Conservation (phyloP, 768 basidiomycete species). For the Hygrophoropsis aurantiaca region DNA sequence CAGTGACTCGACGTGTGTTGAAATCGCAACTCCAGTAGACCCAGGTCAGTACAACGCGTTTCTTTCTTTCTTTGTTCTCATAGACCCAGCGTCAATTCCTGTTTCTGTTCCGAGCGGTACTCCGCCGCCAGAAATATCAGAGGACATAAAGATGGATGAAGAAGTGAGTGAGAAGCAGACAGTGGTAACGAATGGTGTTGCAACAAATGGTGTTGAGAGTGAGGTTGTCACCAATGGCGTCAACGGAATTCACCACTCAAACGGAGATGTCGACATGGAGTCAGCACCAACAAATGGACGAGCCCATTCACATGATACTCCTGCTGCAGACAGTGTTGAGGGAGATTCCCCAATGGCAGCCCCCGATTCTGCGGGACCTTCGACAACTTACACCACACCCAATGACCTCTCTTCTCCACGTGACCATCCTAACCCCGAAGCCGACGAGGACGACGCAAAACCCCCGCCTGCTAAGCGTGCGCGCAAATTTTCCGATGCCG, state of each 20-base stretch:
- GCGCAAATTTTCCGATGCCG: conserved; percentile 72
- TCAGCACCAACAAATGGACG: conserved; percentile 24
- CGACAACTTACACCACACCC: conserved; percentile 34
- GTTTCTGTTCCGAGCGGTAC: conserved; percentile 47
- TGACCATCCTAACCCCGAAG: conserved; percentile 18
- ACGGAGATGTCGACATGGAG: conserved; percentile 33
- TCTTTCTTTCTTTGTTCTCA: conserved; percentile 24
- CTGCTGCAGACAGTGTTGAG: conserved; percentile 22
- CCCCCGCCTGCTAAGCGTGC: conserved; percentile 85
- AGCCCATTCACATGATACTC: conserved; percentile 5
- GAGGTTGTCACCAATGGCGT: conserved; percentile 36
- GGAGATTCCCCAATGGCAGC: conserved; percentile 41
- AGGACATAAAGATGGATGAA: conserved; percentile 63
- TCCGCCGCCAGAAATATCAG: conserved; percentile 43
- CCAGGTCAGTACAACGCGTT: conserved; percentile 43
- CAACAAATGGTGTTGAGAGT: conserved; percentile 21
- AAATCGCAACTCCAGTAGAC: conserved; percentile 41
- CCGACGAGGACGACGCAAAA: conserved; percentile 51
- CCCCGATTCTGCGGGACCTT: conserved; percentile 35
- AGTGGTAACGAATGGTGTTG: conserved; percentile 3
- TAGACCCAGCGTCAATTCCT: conserved; percentile 41
- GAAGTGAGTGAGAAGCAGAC: conserved; percentile 19
- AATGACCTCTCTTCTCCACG: conserved; percentile 26
- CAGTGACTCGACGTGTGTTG: conserved; percentile 41
- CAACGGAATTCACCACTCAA: conserved; percentile 18